phyloP scores from a whole-genome alignment of 2,329 filamentous ascomycete genomes.

The Curvularia verruculosa region DNA sequence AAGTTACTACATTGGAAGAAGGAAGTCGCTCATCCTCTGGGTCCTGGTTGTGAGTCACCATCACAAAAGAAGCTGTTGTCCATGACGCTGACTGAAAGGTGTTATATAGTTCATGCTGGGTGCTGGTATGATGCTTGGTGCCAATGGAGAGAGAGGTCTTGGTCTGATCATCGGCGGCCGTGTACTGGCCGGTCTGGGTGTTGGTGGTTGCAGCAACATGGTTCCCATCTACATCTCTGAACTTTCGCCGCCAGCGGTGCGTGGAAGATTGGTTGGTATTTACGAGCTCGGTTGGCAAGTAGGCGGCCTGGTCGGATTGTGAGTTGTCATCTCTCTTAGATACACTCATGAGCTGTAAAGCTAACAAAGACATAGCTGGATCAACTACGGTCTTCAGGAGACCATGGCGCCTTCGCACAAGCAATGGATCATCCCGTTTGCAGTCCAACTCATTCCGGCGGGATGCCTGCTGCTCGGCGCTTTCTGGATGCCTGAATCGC shows the following conservation, averaged over 20 bases:
- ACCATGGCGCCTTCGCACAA: conserved; percentile 52
- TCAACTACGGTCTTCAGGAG: conserved; percentile 54
- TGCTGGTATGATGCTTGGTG: conserved; percentile 71
- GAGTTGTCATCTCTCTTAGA: conserved; percentile 24
- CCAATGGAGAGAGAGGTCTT: conserved; percentile 52
- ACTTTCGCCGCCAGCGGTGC: conserved; percentile 63
- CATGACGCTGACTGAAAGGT: not conserved
- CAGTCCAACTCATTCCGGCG: conserved; percentile 70
- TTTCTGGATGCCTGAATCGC: conserved; percentile 53
- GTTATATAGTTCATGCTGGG: conserved; percentile 65
- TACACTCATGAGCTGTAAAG: conserved; percentile 50
- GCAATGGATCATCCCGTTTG: conserved; percentile 60
- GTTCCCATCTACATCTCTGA: conserved; percentile 67
- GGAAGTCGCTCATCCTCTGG: conserved; percentile 67
- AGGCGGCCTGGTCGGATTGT: conserved; percentile 39
- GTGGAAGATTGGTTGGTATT: conserved; percentile 62
- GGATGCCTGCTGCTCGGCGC: conserved; percentile 60
- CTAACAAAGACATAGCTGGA: conserved; percentile 34
- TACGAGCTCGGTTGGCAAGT: conserved; percentile 59
- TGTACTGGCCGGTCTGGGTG: conserved; percentile 63
- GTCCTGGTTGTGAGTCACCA: conserved; percentile 51
- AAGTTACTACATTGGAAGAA: conserved; percentile 71
- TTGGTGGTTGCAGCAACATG: conserved; percentile 63
- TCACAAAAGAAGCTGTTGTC: not conserved
- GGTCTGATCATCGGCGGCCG: conserved; percentile 64